Evolutionary conservation across 306 rosid genomes (phyloP).

Genomic region (Vigna angularis): DNA sequence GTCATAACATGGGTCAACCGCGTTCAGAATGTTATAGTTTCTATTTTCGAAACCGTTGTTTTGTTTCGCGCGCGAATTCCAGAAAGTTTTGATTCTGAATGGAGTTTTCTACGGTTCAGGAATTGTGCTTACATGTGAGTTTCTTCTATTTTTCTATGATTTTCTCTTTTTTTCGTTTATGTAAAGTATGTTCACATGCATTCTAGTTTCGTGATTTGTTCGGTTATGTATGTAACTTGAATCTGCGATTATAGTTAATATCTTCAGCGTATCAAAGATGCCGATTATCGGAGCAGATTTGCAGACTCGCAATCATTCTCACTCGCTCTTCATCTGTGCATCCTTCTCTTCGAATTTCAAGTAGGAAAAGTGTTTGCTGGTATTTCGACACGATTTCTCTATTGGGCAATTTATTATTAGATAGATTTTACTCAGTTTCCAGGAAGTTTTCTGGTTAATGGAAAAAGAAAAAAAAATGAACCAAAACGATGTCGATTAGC

Average conservation of each 20-base stretch:
- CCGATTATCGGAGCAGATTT: conserved; percentile 69
- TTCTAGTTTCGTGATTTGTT: conserved; percentile 45
- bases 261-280: conserved; percentile 80
- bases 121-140: conserved; percentile 49
- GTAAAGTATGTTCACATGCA: conserved; percentile 22
- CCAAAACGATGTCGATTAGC: background rate
- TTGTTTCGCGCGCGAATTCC: conserved; percentile 35
- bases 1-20: background rate
- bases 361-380: conserved; percentile 37
- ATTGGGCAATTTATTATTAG: background rate
- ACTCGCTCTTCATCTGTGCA: conserved; percentile 57
- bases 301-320: conserved; percentile 71
- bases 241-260: conserved; percentile 58
- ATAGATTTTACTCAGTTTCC: background rate
- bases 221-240: background rate
- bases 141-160: background rate
- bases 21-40: background rate
- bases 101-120: conserved; percentile 46
- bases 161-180: conserved; percentile 4
- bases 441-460: background rate
- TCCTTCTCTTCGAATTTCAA: conserved; percentile 59
- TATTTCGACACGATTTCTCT: background rate
- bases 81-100: conserved; percentile 27
- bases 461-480: background rate
- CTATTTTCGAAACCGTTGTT: conserved; percentile 11